Base-by-base conservation (phyloP, 257 asterid species). In the Dorcoceras hygrometricum region DNA sequence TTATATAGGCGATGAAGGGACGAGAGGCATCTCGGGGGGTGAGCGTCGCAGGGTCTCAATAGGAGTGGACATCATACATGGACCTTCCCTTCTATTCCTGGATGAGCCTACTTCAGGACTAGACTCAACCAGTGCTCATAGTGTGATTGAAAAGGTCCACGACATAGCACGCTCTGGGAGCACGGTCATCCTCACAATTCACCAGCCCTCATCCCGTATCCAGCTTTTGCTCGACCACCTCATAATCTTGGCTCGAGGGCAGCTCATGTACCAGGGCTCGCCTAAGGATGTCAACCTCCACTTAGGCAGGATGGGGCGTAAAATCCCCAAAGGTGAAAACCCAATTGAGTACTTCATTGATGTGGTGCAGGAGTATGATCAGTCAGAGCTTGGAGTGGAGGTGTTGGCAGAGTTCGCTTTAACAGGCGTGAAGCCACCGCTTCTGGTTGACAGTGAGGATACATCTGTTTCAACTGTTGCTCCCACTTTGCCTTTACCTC, bases 41-140 rank as follows among this genome's bases (percentile, higher is more conserved):
- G 97, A 90, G 78, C 92, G 97, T 0, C 85, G 95, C 0, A 78
- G 97, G 68, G 97, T 90, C 5, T 83, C 97, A 9, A 90, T 90
- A 8, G 96, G 96, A 19, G 89, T 83, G 1, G 96, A 90, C 79
- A 88, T 90, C 67, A 90, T 90, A 63, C 97, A 90, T 51, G 96
- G 92, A 20, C 97, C 97, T 0, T 78, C 90, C 2, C 84, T 88
- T 24, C 72, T 88, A 3, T 90, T 90, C 80, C 64, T 88, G 59
- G 97, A 90, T 70, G 97, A 90, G 72, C 97, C 96, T 1, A 90
- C 97, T 24, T 88, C 96, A 0, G 97, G 97, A 0, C 79, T 90
- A 4, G 97, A 90, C 77, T 90, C 97, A 53, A 90, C 96, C n/a
- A 90, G 96, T 43, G 95, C 97, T 0, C 80, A 84, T 67, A 88